Evolutionary conservation across 169 alveolate genomes (phyloP).

Genomic region (Cyclospora cayetanensis): DNA sequence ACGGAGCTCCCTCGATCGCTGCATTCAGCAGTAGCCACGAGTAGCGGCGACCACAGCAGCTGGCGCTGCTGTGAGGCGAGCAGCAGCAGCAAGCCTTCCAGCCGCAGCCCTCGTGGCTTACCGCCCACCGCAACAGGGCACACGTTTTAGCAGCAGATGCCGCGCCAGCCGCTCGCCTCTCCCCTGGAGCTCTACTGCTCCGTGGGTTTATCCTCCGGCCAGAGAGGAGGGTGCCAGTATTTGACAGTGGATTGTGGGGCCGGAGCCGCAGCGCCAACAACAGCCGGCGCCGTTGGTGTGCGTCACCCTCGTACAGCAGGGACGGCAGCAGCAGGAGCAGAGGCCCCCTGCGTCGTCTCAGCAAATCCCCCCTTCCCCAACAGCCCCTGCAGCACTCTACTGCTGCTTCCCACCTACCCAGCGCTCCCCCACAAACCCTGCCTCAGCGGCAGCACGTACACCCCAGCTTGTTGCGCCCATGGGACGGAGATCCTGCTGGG

Average conservation of each 20-base stretch:
- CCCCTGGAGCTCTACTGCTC: neutral
- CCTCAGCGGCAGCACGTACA: neutral
- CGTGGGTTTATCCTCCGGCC: neutral
- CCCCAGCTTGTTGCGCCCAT: neutral
- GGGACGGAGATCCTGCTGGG: conserved; percentile 5
- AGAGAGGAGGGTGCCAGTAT: neutral
- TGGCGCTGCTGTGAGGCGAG: neutral
- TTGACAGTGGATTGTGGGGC: neutral
- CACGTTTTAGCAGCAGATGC: neutral
- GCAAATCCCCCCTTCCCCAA: neutral
- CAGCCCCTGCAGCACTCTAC: too few relatives aligned
- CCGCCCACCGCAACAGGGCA: conserved; percentile 8
- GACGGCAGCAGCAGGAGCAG: neutral
- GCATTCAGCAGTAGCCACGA: neutral
- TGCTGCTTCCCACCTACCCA: conserved; percentile 15
- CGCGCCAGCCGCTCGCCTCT: conserved; percentile 27
- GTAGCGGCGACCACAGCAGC: neutral
- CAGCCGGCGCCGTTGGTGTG: neutral
- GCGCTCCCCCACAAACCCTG: neutral
- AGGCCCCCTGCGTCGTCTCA: neutral
- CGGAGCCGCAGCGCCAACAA: neutral
- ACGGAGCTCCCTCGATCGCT: too few relatives aligned
- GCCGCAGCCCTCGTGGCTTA: neutral
- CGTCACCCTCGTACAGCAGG: too few relatives aligned
- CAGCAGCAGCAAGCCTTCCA: neutral